phyloP scores from a whole-genome alignment of 306 rosid species.

The Vigna angularis region DNA sequence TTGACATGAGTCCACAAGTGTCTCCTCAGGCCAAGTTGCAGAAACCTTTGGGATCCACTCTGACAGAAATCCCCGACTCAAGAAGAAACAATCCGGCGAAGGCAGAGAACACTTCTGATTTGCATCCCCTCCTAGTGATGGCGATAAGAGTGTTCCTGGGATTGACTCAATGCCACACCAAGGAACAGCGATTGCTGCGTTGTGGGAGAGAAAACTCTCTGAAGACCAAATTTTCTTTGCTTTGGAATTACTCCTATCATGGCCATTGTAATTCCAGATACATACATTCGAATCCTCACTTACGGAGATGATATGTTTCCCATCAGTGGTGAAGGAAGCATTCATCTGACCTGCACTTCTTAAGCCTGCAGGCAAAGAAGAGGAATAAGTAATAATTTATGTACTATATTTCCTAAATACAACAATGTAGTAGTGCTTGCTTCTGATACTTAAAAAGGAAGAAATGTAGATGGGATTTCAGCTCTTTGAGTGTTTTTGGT shows the following conservation, averaged over 20 bases:
- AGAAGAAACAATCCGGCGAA: slow-evolving; percentile 78
- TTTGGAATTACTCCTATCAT: slow-evolving; percentile 58
- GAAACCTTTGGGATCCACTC: slow-evolving; percentile 74
- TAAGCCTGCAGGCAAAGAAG: slow-evolving; percentile 55
- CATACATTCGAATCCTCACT: slow-evolving; percentile 77
- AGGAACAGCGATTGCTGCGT: slow-evolving; percentile 75
- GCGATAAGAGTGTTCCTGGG: slow-evolving; percentile 58
- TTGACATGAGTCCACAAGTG: slow-evolving; percentile 57
- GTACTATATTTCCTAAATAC: neutral
- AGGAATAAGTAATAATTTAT: neutral
- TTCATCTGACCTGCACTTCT: slow-evolving; percentile 67
- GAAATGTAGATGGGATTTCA: neutral
- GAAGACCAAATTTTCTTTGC: slow-evolving; percentile 64
- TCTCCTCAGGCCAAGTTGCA: slow-evolving; percentile 86
- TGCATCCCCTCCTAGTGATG: slow-evolving; percentile 49
- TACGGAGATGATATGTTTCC: slow-evolving; percentile 78
- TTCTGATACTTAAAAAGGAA: neutral
- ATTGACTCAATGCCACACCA: slow-evolving; percentile 74
- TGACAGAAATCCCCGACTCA: slow-evolving; percentile 60
- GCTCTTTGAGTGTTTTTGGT: neutral
- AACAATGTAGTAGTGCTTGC: neutral
- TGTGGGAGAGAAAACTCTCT: slow-evolving; percentile 70
- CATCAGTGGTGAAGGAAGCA: slow-evolving; percentile 83
- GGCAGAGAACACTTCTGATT: slow-evolving; percentile 53
- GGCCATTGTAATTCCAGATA: slow-evolving; percentile 70